phyloP scores from a whole-genome alignment of 192 early-diverging fungal species.

The Coemansia brasiliensis region DNA sequence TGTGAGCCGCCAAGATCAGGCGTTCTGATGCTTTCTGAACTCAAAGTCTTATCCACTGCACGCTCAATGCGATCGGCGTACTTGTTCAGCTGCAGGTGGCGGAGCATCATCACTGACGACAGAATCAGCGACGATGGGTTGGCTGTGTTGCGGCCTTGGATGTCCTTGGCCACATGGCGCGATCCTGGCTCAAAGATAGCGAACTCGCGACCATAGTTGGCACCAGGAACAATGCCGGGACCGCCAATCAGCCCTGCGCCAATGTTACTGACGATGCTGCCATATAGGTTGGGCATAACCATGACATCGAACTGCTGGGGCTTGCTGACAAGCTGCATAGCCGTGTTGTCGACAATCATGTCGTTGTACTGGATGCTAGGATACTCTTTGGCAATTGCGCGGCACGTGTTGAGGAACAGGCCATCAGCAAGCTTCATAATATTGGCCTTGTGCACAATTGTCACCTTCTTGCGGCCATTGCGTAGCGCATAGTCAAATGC shows the following conservation, averaged over 20 bases:
- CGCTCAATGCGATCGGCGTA: slow-evolving; percentile 89
- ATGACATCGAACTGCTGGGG: slow-evolving; percentile 99
- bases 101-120: slow-evolving; percentile 93
- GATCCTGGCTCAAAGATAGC: slow-evolving; percentile 98
- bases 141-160: slow-evolving; percentile 91
- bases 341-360: slow-evolving; percentile 99
- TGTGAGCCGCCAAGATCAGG: slow-evolving; percentile 86
- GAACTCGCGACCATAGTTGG: slow-evolving; percentile 96
- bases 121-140: slow-evolving; percentile 95
- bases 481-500: slow-evolving; percentile 99
- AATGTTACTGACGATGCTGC: slow-evolving; percentile 98
- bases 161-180: slow-evolving; percentile 97
- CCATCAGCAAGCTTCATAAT: slow-evolving; percentile 99
- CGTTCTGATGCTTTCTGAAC: slow-evolving; percentile 71
- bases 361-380: slow-evolving; percentile 90
- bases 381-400: slow-evolving; percentile 94
- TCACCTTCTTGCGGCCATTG: slow-evolving; percentile 97
- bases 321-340: slow-evolving; percentile 98
- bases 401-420: slow-evolving; percentile 95
- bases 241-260: slow-evolving; percentile 96
- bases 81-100: slow-evolving; percentile 87
- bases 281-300: slow-evolving; percentile 99
- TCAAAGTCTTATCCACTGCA: slow-evolving; percentile 87
- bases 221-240: slow-evolving; percentile 93
- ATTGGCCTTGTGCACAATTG: slow-evolving; percentile 99